Evolutionary conservation across 108 stramenopile species (phyloP).

Genomic region (Cafeteria roenbergensis): DNA sequence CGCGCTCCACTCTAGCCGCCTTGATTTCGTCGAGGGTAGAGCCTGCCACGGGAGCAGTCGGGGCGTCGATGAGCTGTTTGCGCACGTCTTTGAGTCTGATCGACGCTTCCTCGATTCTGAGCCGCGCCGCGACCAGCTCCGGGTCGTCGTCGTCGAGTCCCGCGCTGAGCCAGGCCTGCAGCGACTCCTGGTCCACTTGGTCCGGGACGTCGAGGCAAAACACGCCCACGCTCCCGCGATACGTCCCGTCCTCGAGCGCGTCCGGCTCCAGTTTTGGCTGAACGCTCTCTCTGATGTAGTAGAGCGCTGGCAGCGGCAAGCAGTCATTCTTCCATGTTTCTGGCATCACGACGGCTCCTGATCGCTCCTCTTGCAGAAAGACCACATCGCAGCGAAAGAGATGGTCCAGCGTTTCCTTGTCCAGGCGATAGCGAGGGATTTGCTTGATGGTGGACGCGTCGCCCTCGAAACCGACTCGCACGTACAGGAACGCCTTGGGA

Average conservation of each 20-base stretch:
- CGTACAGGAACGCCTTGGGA: too few species aligned
- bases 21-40: too few species aligned
- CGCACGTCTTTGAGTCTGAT: too few species aligned
- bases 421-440: background rate
- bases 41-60: too few species aligned
- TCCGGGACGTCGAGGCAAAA: background rate
- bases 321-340: background rate
- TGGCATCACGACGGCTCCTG: background rate
- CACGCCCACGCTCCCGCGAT: background rate
- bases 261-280: background rate
- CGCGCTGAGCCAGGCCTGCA: background rate
- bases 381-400: background rate
- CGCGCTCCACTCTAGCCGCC: too few species aligned
- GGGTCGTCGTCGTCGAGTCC: constrained; percentile 6
- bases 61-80: too few species aligned
- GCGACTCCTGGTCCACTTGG: background rate
- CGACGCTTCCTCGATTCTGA: background rate
- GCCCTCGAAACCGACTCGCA: background rate
- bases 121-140: background rate
- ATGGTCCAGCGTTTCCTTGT: background rate
- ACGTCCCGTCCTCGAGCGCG: background rate
- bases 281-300: background rate
- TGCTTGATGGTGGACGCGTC: background rate
- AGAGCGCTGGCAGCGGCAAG: background rate
- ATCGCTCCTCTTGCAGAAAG: background rate